Evolutionary conservation across 768 basidiomycete genomes (phyloP), one percentile per base, ranked within the genome.

Genomic region (Phanerochaete sordida): DNA sequence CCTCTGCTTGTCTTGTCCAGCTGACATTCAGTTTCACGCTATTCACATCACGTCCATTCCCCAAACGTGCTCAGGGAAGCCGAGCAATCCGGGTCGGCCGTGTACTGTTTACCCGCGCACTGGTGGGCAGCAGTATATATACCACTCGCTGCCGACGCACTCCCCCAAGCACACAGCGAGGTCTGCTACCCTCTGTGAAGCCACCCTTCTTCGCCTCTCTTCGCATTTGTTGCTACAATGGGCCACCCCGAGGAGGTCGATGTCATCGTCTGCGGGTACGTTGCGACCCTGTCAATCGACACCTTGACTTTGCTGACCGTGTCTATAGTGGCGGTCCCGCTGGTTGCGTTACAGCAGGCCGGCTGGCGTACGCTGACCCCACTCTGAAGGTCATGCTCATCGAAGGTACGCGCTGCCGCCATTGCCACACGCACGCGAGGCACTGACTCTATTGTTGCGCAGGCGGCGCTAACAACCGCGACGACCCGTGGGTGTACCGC

Each of bases 351-450:
- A 81, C 84, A 28, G 87, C 87, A 13, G 87, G 87, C 56, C 78
- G 87, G 57, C 73, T 90, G 55, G 87, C 87, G 0, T 85, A 84
- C 65, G 86, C 87, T 39, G 87, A 88, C 72, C 86, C 87, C 26
- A 88, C 75, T 66, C 71, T 90, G 58, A 87, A 88, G 69, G 86
- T 90, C 59, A 86, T 88, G 84, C 81, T 90, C 65, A 84, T 88
- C 60, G 87, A 88, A 77, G 87, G 85, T 82, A 57, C 23, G 70
- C 26, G 21, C 1, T 5, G 16, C 5, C 35, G 12, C 9, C 19
- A 16, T 43, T 4, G 39, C 8, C 19, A 43, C 39, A 19, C 19
- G 8, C 39, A 43, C 19, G 39, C 39, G n/a, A 13, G 27, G 16
- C 62, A 5, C 48, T 52, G 15, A 55, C 49, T 35, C 27, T 37